Evolutionary conservation across 2,329 filamentous ascomycete species (phyloP).

Genomic region (Aureobasidium sp.): DNA sequence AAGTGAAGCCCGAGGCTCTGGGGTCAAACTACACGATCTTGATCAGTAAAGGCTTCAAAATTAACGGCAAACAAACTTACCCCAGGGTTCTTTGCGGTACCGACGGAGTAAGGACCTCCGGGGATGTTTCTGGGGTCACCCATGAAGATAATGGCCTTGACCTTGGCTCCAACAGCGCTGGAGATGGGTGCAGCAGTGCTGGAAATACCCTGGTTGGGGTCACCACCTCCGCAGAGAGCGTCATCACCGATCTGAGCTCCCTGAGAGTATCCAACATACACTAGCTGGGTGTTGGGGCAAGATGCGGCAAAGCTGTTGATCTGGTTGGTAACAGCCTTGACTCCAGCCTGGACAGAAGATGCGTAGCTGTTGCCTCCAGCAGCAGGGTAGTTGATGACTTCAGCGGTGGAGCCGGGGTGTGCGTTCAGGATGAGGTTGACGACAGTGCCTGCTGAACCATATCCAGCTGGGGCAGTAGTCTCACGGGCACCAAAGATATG

Average conservation of each 20-base stretch:
- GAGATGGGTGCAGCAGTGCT: slow-evolving; percentile 30
- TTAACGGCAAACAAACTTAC: slow-evolving; percentile 35
- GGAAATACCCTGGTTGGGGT: slow-evolving; percentile 37
- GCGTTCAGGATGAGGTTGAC: slow-evolving; percentile 33
- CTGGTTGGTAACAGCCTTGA: slow-evolving; percentile 48
- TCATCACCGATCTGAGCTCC: slow-evolving; percentile 57
- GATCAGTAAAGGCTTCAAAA: neutral
- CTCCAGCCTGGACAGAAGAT: slow-evolving; percentile 50
- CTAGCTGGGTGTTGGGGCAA: slow-evolving; percentile 50
- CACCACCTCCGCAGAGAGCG: slow-evolving; percentile 51
- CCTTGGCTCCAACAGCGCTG: slow-evolving; percentile 30
- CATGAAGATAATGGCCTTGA: slow-evolving; percentile 22
- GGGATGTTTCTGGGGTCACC: slow-evolving; percentile 46
- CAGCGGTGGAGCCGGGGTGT: slow-evolving; percentile 31
- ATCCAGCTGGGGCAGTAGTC: slow-evolving; percentile 33
- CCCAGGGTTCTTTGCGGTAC: slow-evolving; percentile 50
- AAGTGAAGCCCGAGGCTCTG: slow-evolving; percentile 49
- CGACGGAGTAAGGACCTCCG: slow-evolving; percentile 52
- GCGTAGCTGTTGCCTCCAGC: slow-evolving; percentile 55
- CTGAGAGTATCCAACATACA: slow-evolving; percentile 57
- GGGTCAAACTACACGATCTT: slow-evolving; percentile 46
- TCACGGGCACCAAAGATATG: slow-evolving; percentile 38
- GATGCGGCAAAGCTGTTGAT: slow-evolving; percentile 50
- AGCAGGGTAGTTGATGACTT: slow-evolving; percentile 43
- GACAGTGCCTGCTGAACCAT: slow-evolving; percentile 31